These are phyloP conservation scores for Pythium brachiatum DNA, from an alignment of 352 stramenopile species.

Conservation along the genomic window DNA sequence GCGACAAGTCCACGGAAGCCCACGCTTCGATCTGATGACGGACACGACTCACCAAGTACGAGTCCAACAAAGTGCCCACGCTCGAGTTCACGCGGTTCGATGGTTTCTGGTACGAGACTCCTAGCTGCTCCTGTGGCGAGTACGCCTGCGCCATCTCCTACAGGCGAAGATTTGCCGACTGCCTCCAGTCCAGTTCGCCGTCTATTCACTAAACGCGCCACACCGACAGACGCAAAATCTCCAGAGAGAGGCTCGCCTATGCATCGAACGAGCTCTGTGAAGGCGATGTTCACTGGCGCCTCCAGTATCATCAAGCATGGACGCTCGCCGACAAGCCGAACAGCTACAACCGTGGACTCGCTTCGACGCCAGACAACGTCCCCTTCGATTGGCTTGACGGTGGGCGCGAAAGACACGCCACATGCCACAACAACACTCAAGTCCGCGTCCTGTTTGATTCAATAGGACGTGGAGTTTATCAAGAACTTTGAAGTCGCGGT, in stretches of 20 bases:
- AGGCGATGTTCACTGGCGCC: conserved; percentile 4
- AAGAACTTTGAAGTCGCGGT: no score
- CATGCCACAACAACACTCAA: neutral
- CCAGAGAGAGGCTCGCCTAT: conserved; percentile 29
- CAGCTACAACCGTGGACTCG: neutral
- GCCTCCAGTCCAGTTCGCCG: neutral
- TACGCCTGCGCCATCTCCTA: neutral
- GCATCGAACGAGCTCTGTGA: conserved; percentile 16
- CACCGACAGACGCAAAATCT: conserved; percentile 12
- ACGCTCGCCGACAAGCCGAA: neutral
- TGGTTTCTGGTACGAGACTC: neutral
- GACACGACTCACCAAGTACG: neutral
- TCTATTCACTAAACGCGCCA: conserved; percentile 24
- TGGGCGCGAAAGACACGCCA: neutral
- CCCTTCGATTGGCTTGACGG: neutral
- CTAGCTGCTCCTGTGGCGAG: no score
- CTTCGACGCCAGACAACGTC: neutral
- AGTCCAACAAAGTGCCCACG: neutral
- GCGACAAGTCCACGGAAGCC: neutral
- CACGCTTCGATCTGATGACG: neutral
- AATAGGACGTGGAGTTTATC: no score
- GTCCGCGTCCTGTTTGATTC: conserved; percentile 8
- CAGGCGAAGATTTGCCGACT: neutral
- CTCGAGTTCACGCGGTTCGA: neutral
- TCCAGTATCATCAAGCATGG: neutral